Percentiles rank a stretch among this genome's conserved stretches.
Conservation (phyloP, 1,139 yeast genomes). For the Nakaseomyces delphensis region DNA sequence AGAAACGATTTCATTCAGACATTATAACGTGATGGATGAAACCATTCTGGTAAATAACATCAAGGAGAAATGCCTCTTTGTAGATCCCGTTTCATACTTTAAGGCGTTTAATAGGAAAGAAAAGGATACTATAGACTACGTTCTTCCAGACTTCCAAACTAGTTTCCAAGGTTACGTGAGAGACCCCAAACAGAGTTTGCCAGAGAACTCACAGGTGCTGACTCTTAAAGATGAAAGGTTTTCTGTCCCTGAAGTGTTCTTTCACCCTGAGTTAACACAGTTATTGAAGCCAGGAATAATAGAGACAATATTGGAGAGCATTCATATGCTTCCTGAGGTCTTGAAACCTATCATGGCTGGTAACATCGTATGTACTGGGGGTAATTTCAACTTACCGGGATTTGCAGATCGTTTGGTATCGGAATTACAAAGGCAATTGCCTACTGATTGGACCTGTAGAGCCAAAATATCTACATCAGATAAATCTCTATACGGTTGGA, state of each 20-base stretch:
- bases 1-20: slow-evolving; percentile 81
- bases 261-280: slow-evolving; percentile 80
- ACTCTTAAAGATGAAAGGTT: slow-evolving; percentile 75
- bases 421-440: slow-evolving; percentile 59
- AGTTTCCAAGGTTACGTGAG: slow-evolving; percentile 60
- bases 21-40: slow-evolving; percentile 90
- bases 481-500: slow-evolving; percentile 45
- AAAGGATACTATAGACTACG: slow-evolving; percentile 49
- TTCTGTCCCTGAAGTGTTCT: slow-evolving; percentile 75
- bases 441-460: slow-evolving; percentile 56
- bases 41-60: slow-evolving; percentile 75
- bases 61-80: slow-evolving; percentile 72
- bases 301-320: slow-evolving; percentile 64
- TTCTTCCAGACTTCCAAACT: slow-evolving; percentile 80
- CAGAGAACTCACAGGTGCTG: slow-evolving; percentile 55
- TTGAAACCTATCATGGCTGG: slow-evolving; percentile 70
- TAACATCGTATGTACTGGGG: slow-evolving; percentile 77
- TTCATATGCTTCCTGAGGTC: slow-evolving; percentile 64
- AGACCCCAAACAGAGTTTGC: slow-evolving; percentile 32
- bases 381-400: slow-evolving; percentile 64
- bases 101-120: slow-evolving; percentile 42
- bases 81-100: slow-evolving; percentile 55
- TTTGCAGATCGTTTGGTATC: slow-evolving; percentile 50
- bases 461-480: slow-evolving; percentile 38
- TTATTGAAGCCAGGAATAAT: slow-evolving; percentile 62